Percentiles rank a stretch among this genome's conserved stretches.
These are phyloP conservation scores for Anaeramoeba flamelloides DNA, from an alignment of 78 protist genomes.

Conservation along the genomic window DNA sequence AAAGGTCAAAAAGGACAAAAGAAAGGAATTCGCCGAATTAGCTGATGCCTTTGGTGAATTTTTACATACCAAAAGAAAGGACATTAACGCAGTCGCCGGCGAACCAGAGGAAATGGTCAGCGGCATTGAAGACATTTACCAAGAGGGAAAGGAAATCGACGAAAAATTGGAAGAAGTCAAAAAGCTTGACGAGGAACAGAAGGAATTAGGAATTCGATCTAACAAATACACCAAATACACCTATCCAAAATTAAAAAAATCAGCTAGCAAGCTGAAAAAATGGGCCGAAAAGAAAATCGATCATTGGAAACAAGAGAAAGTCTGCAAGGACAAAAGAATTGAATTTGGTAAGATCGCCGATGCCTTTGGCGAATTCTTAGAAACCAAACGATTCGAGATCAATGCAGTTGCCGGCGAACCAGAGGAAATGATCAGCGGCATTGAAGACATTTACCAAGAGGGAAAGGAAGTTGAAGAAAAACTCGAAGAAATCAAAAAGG, in stretches of 20 bases:
- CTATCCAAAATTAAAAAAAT: neutral
- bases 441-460: neutral
- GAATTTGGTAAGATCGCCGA: neutral
- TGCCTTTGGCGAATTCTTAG: neutral
- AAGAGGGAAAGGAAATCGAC: neutral
- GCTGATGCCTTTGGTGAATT: neutral
- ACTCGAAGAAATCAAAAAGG: neutral
- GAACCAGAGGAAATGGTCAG: neutral
- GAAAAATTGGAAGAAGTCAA: neutral
- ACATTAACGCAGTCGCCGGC: neutral
- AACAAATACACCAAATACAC: slow-evolving; percentile 2
- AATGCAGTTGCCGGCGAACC: neutral
- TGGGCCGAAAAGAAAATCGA: neutral
- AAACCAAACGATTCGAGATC: neutral
- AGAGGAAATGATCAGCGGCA: neutral
- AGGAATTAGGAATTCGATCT: neutral
- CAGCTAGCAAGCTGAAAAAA: no score
- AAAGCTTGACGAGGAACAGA: neutral
- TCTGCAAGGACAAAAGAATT: neutral
- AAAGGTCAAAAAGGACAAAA: no score
- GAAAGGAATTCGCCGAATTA: neutral
- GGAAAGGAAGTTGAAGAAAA: neutral
- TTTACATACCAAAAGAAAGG: neutral
- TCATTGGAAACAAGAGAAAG: neutral
- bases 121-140: neutral